Evolutionary conservation across 305 asterid species (phyloP), one percentile per base, ranked within the genome.

Genomic region (Fraxinus baroniana): DNA sequence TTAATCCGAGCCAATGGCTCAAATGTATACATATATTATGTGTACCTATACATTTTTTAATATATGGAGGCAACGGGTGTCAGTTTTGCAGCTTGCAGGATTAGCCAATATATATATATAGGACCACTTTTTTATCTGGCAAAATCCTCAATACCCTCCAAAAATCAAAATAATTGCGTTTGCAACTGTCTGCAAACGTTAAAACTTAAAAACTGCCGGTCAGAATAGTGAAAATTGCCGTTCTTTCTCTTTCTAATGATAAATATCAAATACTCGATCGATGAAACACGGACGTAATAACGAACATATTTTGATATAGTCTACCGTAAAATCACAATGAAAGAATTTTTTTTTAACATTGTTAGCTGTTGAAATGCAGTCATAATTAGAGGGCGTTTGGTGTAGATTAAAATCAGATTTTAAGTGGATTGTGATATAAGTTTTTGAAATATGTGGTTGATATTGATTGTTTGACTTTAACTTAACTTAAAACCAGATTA

Each of bases 31-130:
- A 52, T 17, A 52, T 17, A 52, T 52, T 49, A 46, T 3, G 57
- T 13, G 7, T 52, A 52, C 22, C 15, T 68, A 68, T 10, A 68
- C 18, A 28, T 68, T 3, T 28, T 3, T 28, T 22, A 32, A 70
- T 13, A 33, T 76, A 62, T 24, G 80, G 80, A 80, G 87, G 74
- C 62, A 76, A 84, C 68, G 28, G 85, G 36, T 75, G 80, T 36
- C 86, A 72, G 82, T 39, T 46, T 83, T 32, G 76, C 60, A 46
- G 86, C 77, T 60, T 79, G 78, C 84, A 82, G 88, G 76, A 26
- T 57, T 86, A 22, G 57, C 24, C 46, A 71, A 17, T 2, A 17
- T 4, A 33, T 4, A 33, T 32, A 17, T 13, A 33, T 17, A 33
- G 76, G 76, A 71, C 76, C 76, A 71, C 76, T 30, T 71, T n/a